A percentile compares a stretch with the other conserved stretches of the same genome.
Conservation (phyloP, 1,284 basidiomycete species). For the Mycena citricolor region DNA sequence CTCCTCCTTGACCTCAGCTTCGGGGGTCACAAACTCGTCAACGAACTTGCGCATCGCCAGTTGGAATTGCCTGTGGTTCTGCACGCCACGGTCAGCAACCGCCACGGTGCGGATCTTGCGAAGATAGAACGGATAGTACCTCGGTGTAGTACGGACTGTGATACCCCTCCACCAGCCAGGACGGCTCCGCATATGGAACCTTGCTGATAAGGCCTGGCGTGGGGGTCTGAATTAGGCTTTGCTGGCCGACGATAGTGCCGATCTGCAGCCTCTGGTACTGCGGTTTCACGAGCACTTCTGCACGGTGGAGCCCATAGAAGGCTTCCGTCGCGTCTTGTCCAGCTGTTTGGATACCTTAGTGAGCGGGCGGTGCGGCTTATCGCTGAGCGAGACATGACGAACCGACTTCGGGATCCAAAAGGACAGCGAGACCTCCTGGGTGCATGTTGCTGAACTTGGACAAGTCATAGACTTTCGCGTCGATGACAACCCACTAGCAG, state of each 20-base stretch:
- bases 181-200: slow-evolving; percentile 84
- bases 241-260: slow-evolving; percentile 67
- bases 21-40: slow-evolving; percentile 55
- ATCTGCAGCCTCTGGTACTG: slow-evolving; percentile 73
- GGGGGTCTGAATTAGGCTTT: slow-evolving; percentile 53
- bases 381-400: slow-evolving; percentile 25
- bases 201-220: slow-evolving; percentile 59
- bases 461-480: slow-evolving; percentile 82
- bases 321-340: slow-evolving; percentile 84
- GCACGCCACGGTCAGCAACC: neutral
- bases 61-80: slow-evolving; percentile 64
- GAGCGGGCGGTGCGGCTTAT: slow-evolving; percentile 34
- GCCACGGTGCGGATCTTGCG: neutral
- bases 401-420: slow-evolving; percentile 74
- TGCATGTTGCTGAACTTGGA: slow-evolving; percentile 77
- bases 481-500: slow-evolving; percentile 78
- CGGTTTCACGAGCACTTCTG: slow-evolving; percentile 74
- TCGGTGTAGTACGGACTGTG: slow-evolving; percentile 71
- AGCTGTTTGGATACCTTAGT: slow-evolving; percentile 50
- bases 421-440: slow-evolving; percentile 77
- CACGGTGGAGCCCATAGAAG: slow-evolving; percentile 82
- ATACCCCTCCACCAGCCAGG: slow-evolving; percentile 70
- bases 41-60: slow-evolving; percentile 57
- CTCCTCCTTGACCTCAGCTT: slow-evolving; percentile 63
- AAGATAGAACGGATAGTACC: slow-evolving; percentile 34